Percentiles rank a stretch among this genome's conserved stretches.
Conservation (phyloP, 176 grass and related monocot genomes). For the Lolium rigidum region DNA sequence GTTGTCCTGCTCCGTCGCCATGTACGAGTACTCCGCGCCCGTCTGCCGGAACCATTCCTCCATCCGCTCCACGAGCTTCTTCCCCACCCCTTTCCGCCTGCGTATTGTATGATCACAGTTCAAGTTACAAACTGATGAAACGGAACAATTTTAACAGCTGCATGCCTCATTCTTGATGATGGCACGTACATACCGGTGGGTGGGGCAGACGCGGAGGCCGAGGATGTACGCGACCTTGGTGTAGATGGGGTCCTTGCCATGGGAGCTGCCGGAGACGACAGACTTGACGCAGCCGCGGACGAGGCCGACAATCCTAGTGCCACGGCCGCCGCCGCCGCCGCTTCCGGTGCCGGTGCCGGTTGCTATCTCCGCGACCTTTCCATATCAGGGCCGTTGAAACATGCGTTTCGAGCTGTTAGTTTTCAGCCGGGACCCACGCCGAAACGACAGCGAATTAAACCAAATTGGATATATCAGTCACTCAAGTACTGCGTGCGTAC, state of each 20-base stretch:
- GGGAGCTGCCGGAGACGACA: constrained; percentile 56
- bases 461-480: constrained; percentile 2
- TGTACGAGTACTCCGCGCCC: constrained; percentile 85
- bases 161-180: background rate
- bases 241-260: constrained; percentile 47
- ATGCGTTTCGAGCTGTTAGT: constrained; percentile 48
- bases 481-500: constrained; percentile 38
- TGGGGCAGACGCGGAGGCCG: constrained; percentile 85
- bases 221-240: constrained; percentile 82
- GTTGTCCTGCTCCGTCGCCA: constrained; percentile 85
- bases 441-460: constrained; percentile 6
- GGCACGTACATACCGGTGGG: constrained; percentile 55
- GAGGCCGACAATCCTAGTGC: constrained; percentile 67
- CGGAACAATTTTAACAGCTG: too few species aligned
- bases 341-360: constrained; percentile 22
- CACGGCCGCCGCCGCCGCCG: background rate
- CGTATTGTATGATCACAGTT: background rate
- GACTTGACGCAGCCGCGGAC: constrained; percentile 89
- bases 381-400: constrained; percentile 33
- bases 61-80: constrained; percentile 66
- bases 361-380: constrained; percentile 65
- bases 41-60: constrained; percentile 75
- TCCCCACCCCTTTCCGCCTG: constrained; percentile 73
- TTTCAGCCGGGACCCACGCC: constrained; percentile 41
- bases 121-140: too few species aligned